Evolutionary conservation across 108 stramenopile species (phyloP).

Genomic region (Cyclotella kingstonii): DNA sequence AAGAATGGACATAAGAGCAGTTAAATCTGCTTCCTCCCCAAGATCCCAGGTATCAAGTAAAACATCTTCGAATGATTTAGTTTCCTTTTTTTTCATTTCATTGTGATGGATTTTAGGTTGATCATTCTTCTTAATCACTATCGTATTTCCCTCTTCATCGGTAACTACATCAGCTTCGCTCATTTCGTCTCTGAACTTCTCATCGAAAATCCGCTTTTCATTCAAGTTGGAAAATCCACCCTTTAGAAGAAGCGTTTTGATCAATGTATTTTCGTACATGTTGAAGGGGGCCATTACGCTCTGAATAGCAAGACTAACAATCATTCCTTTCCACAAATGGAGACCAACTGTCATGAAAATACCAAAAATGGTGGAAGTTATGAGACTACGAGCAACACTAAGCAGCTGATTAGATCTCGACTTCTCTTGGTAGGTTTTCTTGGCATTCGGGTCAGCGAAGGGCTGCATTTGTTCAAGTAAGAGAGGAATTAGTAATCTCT

Average conservation of each 20-base stretch:
- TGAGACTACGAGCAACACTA: constrained; percentile 50
- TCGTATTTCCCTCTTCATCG: constrained; percentile 59
- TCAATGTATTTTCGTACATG: constrained; percentile 67
- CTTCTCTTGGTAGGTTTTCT: constrained; percentile 74
- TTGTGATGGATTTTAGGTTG: constrained; percentile 23
- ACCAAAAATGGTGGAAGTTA: constrained; percentile 76
- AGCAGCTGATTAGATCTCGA: constrained; percentile 50
- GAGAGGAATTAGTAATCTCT: constrained; percentile 2
- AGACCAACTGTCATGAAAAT: constrained; percentile 79
- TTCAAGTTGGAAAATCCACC: constrained; percentile 47
- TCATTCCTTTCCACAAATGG: constrained; percentile 87
- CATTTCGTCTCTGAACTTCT: constrained; percentile 65
- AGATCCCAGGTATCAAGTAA: constrained; percentile 89
- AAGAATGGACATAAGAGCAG: constrained; percentile 53
- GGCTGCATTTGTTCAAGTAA: constrained; percentile 42
- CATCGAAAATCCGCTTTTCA: constrained; percentile 68
- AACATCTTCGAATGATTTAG: constrained; percentile 63
- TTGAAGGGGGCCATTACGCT: constrained; percentile 83
- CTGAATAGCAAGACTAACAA: constrained; percentile 86
- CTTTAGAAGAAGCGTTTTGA: constrained; percentile 55
- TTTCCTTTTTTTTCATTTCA: constrained; percentile 8
- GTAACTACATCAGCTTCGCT: constrained; percentile 62
- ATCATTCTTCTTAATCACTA: constrained; percentile 41
- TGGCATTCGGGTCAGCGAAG: constrained; percentile 75
- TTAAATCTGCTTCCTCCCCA: constrained; percentile 72